phyloP scores from a whole-genome alignment of 2,329 filamentous ascomycete species.

The Diaporthe humulicola region DNA sequence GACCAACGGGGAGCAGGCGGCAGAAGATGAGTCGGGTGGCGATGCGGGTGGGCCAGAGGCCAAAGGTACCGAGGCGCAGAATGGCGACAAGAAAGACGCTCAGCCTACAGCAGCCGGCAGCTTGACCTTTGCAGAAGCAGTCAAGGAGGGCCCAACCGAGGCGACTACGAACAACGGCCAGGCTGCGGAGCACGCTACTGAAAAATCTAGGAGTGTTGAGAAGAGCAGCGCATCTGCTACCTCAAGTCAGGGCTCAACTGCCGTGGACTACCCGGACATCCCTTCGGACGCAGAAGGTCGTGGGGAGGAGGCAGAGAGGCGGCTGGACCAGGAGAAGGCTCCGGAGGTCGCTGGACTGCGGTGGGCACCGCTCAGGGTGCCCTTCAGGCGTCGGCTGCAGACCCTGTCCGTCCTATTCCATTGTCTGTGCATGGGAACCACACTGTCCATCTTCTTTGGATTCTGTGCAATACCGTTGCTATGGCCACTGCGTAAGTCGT shows the following conservation, averaged over 20 bases:
- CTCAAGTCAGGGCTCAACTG: constrained; percentile 35
- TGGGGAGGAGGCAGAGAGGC: constrained; percentile 26
- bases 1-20: neutral
- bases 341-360: constrained; percentile 69
- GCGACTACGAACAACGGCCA: constrained; percentile 4
- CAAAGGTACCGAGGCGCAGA: neutral
- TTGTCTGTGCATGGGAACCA: constrained; percentile 77
- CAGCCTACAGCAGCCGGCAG: constrained; percentile 37
- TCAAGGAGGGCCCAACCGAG: constrained; percentile 32
- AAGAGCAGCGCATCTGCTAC: constrained; percentile 5
- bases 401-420: constrained; percentile 84
- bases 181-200: neutral
- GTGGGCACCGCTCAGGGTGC: constrained; percentile 85
- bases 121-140: constrained; percentile 38
- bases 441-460: constrained; percentile 88
- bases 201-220: neutral
- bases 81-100: neutral
- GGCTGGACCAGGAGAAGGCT: constrained; percentile 32
- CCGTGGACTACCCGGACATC: constrained; percentile 39
- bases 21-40: neutral
- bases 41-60: neutral
- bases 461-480: constrained; percentile 91
- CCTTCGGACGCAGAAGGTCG: constrained; percentile 22
- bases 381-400: constrained; percentile 78
- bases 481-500: constrained; percentile 74